phyloP scores from a whole-genome alignment of 2,329 filamentous ascomycete species.

The Epichloe amarillans region DNA sequence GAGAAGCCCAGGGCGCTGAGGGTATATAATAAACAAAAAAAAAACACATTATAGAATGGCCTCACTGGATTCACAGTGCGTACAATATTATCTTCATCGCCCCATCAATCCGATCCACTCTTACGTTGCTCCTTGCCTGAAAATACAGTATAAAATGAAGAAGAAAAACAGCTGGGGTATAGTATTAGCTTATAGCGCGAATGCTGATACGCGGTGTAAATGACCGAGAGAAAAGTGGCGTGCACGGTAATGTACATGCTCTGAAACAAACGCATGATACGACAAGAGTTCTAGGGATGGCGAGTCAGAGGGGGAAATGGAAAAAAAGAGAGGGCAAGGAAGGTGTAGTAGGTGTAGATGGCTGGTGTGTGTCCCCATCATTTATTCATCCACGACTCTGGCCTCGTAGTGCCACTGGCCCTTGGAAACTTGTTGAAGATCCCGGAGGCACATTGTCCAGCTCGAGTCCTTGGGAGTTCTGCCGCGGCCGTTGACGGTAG shows the following conservation, averaged over 20 bases:
- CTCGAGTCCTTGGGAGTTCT: slow-evolving; percentile 48
- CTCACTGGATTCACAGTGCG: background rate
- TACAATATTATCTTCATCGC: background rate
- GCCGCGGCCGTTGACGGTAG: slow-evolving; percentile 27
- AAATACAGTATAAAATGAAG: background rate
- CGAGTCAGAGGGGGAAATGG: background rate
- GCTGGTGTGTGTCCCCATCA: background rate
- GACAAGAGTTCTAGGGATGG: background rate
- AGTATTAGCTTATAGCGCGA: background rate
- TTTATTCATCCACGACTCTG: slow-evolving; percentile 11
- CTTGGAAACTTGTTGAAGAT: slow-evolving; percentile 35
- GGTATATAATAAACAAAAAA: slow-evolving; percentile 8
- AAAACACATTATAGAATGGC: slow-evolving; percentile 4
- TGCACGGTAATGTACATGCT: background rate
- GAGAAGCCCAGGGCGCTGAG: background rate
- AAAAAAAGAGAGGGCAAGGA: background rate
- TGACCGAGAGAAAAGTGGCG: background rate
- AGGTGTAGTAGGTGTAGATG: too few relatives aligned
- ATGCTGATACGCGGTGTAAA: background rate
- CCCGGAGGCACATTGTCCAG: slow-evolving; percentile 52
- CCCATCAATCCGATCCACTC: background rate
- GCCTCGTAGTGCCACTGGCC: slow-evolving; percentile 33
- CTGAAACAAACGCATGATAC: background rate
- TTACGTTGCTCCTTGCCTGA: background rate
- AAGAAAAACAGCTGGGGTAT: background rate